phyloP scores from a whole-genome alignment of 192 early-diverging fungal genomes.

The Spizellomyces sp. region DNA sequence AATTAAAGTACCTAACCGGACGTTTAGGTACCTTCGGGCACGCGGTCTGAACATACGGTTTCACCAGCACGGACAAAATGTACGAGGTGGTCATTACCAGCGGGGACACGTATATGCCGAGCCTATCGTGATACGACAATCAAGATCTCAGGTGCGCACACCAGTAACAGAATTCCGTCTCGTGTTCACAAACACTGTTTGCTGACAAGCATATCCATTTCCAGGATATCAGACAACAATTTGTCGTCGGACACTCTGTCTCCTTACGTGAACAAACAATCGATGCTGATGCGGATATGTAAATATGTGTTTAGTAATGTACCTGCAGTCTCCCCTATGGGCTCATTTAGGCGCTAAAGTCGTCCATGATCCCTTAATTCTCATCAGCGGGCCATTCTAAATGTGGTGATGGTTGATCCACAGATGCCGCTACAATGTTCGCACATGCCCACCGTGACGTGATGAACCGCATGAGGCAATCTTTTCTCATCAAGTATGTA shows the following conservation, averaged over 20 bases:
- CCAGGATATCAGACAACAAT: constrained; percentile 40
- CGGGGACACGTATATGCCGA: constrained; percentile 40
- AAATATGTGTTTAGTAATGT: background rate
- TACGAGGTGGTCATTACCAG: constrained; percentile 6
- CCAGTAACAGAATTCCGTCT: too few species aligned
- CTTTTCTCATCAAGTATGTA: too few species aligned
- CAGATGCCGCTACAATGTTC: too few species aligned
- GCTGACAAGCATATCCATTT: background rate
- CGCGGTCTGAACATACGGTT: constrained; percentile 47
- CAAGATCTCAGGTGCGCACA: constrained; percentile 13
- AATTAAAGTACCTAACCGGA: background rate
- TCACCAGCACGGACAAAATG: background rate
- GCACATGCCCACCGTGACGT: too few species aligned
- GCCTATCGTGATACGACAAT: constrained; percentile 41
- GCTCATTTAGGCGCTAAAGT: too few species aligned
- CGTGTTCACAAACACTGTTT: too few species aligned
- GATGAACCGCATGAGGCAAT: too few species aligned
- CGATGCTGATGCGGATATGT: constrained; percentile 22
- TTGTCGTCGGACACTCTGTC: constrained; percentile 39
- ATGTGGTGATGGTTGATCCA: too few species aligned
- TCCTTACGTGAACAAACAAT: constrained; percentile 35
- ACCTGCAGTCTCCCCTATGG: too few species aligned
- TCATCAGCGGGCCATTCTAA: too few species aligned
- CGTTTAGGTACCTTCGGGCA: constrained; percentile 39
- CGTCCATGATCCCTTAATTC: too few species aligned